These are phyloP conservation scores for Protostelium mycophagum DNA, from an alignment of 78 protist species.

Conservation along the genomic window DNA sequence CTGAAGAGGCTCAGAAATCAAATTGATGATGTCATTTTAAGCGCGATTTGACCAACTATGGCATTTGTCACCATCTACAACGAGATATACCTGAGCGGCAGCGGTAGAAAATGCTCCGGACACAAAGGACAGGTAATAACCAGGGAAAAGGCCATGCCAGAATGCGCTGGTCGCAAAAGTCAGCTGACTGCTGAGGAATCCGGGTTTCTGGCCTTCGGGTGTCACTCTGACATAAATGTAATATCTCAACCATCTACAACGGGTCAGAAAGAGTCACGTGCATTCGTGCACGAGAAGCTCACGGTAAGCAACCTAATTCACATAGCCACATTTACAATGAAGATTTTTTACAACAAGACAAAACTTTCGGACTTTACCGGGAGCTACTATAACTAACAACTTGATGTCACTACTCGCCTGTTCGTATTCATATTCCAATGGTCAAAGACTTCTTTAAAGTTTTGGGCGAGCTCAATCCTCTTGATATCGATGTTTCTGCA, in stretches of 20 bases:
- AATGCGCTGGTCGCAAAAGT: slow-evolving; percentile 56
- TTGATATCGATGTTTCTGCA: slow-evolving; percentile 37
- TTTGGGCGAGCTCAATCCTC: slow-evolving; percentile 41
- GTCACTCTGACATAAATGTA: slow-evolving; percentile 52
- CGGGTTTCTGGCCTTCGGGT: slow-evolving; percentile 45
- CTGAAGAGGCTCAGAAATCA: neutral
- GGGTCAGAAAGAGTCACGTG: no score
- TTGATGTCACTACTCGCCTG: neutral
- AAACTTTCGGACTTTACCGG: no score
- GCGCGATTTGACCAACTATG: neutral
- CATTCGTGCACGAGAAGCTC: no score
- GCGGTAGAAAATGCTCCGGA: slow-evolving; percentile 27
- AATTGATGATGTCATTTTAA: no score
- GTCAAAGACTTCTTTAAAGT: slow-evolving; percentile 29
- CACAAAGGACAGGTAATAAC: slow-evolving; percentile 41
- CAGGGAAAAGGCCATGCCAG: slow-evolving; percentile 82
- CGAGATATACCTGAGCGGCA: slow-evolving; percentile 46
- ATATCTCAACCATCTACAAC: slow-evolving; percentile 52
- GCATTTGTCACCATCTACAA: neutral
- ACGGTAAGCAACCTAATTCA: no score
- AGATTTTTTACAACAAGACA: no score
- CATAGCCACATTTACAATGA: no score
- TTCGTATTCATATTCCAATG: slow-evolving; percentile 65
- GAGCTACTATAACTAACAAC: no score
- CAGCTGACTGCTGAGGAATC: slow-evolving; percentile 19